Evolutionary conservation across 352 stramenopile genomes (phyloP).

Genomic region (Detonula confervacea): DNA sequence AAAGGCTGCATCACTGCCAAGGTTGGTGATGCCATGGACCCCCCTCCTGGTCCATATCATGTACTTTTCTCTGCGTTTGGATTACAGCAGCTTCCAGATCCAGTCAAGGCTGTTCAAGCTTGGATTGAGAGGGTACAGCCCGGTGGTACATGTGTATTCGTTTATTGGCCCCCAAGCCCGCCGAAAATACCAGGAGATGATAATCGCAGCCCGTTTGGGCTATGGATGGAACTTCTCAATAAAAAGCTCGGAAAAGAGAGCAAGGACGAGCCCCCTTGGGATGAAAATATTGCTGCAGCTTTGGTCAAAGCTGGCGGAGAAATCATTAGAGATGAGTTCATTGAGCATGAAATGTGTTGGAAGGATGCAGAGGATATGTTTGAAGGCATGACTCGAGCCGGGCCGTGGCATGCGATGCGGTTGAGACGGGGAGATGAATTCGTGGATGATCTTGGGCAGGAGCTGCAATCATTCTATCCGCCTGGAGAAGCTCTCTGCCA

Average conservation of each 20-base stretch:
- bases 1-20: constrained; percentile 15
- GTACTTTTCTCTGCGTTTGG: constrained; percentile 37
- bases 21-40: constrained; percentile 21
- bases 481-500: background rate
- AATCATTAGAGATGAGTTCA: constrained; percentile 6
- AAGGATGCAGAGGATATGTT: constrained; percentile 25
- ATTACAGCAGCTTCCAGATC: constrained; percentile 28
- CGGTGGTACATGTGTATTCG: constrained; percentile 17
- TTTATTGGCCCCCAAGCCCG: constrained; percentile 25
- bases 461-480: constrained; percentile 16
- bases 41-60: constrained; percentile 24
- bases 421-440: constrained; percentile 32
- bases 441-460: constrained; percentile 24
- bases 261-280: constrained; percentile 20
- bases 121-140: constrained; percentile 12
- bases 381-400: constrained; percentile 29
- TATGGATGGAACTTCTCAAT: constrained; percentile 17
- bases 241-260: constrained; percentile 19
- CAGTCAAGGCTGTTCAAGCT: background rate
- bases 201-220: constrained; percentile 1
- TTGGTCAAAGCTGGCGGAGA: constrained; percentile 13
- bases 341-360: constrained; percentile 30
- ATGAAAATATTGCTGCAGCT: constrained; percentile 15
- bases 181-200: constrained; percentile 9
- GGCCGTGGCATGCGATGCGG: constrained; percentile 30